Evolutionary conservation across 257 asterid species (phyloP), one percentile per base, ranked within the genome.

Genomic region (Osmanthus fragrans): DNA sequence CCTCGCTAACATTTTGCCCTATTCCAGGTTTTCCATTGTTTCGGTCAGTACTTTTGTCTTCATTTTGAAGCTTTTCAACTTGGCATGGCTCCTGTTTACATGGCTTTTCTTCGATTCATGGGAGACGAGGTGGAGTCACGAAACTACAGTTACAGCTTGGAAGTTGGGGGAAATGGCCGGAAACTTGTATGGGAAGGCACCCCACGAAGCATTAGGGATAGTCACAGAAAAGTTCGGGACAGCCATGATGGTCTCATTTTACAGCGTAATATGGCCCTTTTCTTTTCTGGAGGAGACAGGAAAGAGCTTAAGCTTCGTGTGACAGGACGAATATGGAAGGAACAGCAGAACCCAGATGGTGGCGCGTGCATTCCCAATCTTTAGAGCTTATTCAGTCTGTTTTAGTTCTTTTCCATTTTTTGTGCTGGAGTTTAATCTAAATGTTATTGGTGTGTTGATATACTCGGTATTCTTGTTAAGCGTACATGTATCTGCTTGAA

Each of bases 81-180:
- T 2, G 96, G 97, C 19, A 88, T 91, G 96, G 95, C 95, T 7
- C 95, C 97, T 2, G 97, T 92, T 33, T 92, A 92, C 67, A 91
- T 92, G 96, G 96, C 96, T 15, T 92, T 92, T 79, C 96, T 92
- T 8, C 95, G 96, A 19, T 92, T 92, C 85, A 92, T 92, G 97
- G 96, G 97, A 56, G 95, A 92, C 4, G 97, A 92, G 81, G 84
- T 82, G 79, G 92, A 92, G 23, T 91, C 97, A 33, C 87, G 94
- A 45, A 88, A 89, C 81, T 92, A 88, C 80, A 88, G 93, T 88
- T 93, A 91, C 86, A 91, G 97, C 84, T 82, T 93, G 84, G 97
- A 93, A 84, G 97, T 91, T 45, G 96, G 97, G 56, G 97, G 97
- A 5, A 93, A 91, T 47, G 97, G 97, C 7, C 77, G 97, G 78